Evolutionary conservation across 257 asterid species (phyloP), one percentile per base, ranked within the genome.

Genomic region (Thymus mandschuricus): DNA sequence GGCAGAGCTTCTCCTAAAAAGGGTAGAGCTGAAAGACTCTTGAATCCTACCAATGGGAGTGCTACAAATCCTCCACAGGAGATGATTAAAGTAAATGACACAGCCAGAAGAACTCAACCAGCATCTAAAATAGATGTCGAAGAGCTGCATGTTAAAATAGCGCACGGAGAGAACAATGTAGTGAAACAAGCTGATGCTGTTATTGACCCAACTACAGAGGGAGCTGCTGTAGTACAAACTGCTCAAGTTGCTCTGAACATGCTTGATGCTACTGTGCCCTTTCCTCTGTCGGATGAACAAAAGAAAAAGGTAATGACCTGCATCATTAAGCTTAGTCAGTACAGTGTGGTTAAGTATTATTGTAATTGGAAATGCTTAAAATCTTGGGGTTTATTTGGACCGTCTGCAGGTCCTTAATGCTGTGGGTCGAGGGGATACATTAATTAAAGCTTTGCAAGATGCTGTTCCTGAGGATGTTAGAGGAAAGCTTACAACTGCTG

Each of bases 401-500:
- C 35, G 55, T 80, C 41, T 49, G 63, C 90, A 95, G 99, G 99
- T 92, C 76, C 87, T 95, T 79, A 75, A 71, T 72, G 97, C 97
- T 67, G 91, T 95, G 73, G 95, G 88, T 74, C 86, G 64, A 75
- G 99, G 99, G 70, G 96, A 95, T 81, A 85, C 95, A 52, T 15
- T 95, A 71, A 72, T 95, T 75, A 86, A 86, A 71, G 99, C 98
- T 80, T 83, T 95, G 88, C 89, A 95, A 84, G 97, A 82, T 86
- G 97, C 98, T 68, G 98, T 95, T 66, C 99, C 99, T 51, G 98
- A 88, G 75, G 96, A 86, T 79, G 97, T 91, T 77, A 91, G 97
- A 38, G 99, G 72, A 78, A 88, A 89, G 80, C 90, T 95, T 72
- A 92, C 95, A 38, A 72, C 78, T 74, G 82, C 92, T 68, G 92